phyloP scores from a whole-genome alignment of 352 stramenopile genomes.

The Pythium phragmiticola region DNA sequence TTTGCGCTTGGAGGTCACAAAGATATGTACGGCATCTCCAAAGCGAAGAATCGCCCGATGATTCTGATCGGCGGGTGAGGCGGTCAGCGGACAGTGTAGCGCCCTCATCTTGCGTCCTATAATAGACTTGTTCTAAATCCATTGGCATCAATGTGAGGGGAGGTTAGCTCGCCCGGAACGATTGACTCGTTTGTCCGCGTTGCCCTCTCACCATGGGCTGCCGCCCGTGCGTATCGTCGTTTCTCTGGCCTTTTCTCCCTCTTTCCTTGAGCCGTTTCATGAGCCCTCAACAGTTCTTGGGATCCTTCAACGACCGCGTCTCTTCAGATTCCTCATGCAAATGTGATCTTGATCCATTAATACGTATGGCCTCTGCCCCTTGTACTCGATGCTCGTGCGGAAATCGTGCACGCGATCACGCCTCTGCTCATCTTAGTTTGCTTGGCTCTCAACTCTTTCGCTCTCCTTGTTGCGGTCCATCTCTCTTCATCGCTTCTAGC shows the following conservation, averaged over 20 bases:
- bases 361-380: constrained; percentile 21
- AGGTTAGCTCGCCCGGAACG: background rate
- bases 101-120: background rate
- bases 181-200: background rate
- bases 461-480: background rate
- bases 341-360: constrained; percentile 45
- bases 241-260: background rate
- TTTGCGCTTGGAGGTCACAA: constrained; percentile 93
- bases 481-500: background rate
- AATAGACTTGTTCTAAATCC: constrained; percentile 3
- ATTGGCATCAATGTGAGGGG: background rate
- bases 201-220: background rate
- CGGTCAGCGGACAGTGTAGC: background rate
- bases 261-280: constrained; percentile 1
- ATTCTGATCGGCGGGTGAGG: constrained; percentile 95
- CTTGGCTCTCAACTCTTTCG: background rate
- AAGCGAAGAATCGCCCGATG: constrained; percentile 95
- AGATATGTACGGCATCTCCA: constrained; percentile 92
- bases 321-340: constrained; percentile 22
- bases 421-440: constrained; percentile 3
- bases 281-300: constrained; percentile 9
- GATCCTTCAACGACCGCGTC: constrained; percentile 14
- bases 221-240: too few species aligned
- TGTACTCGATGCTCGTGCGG: background rate
- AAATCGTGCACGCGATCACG: background rate